phyloP scores from a whole-genome alignment of 148 eudicot genomes.

The Hydrangea macrophylla region DNA sequence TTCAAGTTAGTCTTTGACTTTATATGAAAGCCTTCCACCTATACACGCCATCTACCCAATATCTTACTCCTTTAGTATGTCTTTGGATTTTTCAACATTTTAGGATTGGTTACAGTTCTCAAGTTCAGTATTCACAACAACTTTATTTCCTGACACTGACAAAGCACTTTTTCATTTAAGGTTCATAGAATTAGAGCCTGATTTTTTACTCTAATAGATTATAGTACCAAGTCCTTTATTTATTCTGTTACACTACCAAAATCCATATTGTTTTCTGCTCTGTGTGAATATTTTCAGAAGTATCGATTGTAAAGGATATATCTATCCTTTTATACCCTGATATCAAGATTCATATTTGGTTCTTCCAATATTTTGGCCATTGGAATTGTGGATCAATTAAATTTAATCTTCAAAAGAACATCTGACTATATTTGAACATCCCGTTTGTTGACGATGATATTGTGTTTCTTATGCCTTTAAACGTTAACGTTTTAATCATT shows the following conservation, averaged over 20 bases:
- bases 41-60: too few relatives aligned
- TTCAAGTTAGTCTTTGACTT: too few relatives aligned
- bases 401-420: too few relatives aligned
- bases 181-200: neutral
- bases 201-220: neutral
- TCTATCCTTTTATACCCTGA: too few relatives aligned
- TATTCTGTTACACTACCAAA: too few relatives aligned
- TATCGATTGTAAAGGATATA: too few relatives aligned
- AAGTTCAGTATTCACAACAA: neutral
- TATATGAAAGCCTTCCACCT: too few relatives aligned
- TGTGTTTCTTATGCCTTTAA: neutral
- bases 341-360: too few relatives aligned
- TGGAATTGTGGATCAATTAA: neutral
- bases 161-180: neutral
- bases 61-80: too few relatives aligned
- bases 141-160: neutral
- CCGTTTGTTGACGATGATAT: neutral
- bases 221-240: neutral
- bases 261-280: too few relatives aligned
- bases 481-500: neutral
- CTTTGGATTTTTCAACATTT: too few relatives aligned
- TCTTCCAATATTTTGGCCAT: neutral
- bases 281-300: too few relatives aligned
- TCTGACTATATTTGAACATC: neutral
- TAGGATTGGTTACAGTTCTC: neutral